phyloP scores from a whole-genome alignment of 1,284 basidiomycete genomes.

The Ganoderma resinaceum region DNA sequence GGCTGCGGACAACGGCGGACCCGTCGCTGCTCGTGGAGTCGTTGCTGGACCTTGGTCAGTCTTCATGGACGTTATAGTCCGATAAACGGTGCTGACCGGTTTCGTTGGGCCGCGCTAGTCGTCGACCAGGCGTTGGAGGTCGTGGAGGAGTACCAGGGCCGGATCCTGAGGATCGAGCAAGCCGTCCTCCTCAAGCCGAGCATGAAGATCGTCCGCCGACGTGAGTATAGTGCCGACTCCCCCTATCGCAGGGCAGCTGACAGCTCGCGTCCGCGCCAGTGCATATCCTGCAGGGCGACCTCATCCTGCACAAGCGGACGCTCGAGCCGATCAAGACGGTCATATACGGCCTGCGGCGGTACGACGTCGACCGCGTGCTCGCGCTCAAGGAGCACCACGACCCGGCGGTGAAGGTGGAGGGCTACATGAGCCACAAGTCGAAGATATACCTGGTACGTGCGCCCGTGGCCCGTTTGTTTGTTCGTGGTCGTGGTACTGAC shows the following conservation, averaged over 20 bases:
- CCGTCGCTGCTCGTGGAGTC: constrained; percentile 67
- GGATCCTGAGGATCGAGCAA: constrained; percentile 66
- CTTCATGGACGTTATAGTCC: neutral
- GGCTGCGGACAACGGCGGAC: constrained; percentile 65
- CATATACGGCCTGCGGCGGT: constrained; percentile 69
- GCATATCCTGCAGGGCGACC: constrained; percentile 75
- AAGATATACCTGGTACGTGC: constrained; percentile 68
- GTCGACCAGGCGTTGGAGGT: constrained; percentile 74
- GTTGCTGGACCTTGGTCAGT: constrained; percentile 66
- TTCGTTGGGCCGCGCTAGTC: constrained; percentile 44
- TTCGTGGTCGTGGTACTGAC: neutral
- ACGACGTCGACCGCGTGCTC: constrained; percentile 68
- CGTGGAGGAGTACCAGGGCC: constrained; percentile 68
- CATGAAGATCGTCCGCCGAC: constrained; percentile 61
- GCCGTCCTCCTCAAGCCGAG: constrained; percentile 63
- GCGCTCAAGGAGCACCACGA: constrained; percentile 53
- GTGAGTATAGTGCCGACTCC: constrained; percentile 49
- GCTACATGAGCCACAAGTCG: constrained; percentile 72
- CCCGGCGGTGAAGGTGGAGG: constrained; percentile 48
- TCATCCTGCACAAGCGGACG: constrained; percentile 73
- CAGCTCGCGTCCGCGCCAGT: constrained; percentile 45
- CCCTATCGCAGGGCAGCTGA: neutral
- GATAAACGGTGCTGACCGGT: neutral
- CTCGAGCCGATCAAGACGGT: constrained; percentile 72
- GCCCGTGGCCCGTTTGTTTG: too few relatives aligned